phyloP scores from a whole-genome alignment of 257 asterid genomes.

The Ajuga chamaepitys region DNA sequence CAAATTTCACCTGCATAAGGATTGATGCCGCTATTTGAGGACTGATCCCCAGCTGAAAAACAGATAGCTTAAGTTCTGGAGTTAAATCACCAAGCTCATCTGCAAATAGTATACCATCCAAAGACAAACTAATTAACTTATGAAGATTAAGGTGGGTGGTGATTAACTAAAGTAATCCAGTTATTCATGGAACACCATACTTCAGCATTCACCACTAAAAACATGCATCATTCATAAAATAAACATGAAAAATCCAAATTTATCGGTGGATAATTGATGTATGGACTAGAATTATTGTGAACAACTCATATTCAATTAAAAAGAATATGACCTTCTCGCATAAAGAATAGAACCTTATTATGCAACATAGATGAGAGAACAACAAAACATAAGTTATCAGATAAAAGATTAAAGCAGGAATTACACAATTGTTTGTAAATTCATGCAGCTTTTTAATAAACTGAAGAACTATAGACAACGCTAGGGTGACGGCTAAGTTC shows the following conservation, averaged over 20 bases:
- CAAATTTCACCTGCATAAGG: constrained; percentile 69
- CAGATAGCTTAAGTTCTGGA: constrained; percentile 87
- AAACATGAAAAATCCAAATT: background rate
- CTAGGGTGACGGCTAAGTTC: background rate
- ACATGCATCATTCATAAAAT: background rate
- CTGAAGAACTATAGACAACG: background rate
- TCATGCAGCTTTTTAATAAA: background rate
- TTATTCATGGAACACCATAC: background rate
- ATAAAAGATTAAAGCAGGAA: background rate
- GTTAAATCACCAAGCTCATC: constrained; percentile 83
- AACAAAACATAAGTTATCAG: background rate
- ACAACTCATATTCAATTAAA: background rate
- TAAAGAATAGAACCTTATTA: background rate
- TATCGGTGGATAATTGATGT: background rate
- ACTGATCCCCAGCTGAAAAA: constrained; percentile 95
- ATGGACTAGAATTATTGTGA: background rate
- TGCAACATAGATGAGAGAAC: background rate
- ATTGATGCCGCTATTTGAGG: constrained; percentile 98
- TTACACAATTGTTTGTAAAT: background rate
- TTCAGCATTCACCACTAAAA: background rate
- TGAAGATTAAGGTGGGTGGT: background rate
- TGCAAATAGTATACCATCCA: constrained; percentile 29
- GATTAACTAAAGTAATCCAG: background rate
- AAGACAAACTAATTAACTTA: background rate
- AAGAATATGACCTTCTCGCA: background rate